Percentiles rank a stretch among this genome's conserved stretches.
Evolutionary conservation across 176 grass and related monocot genomes (phyloP).

Genomic region (Pontederia paniculata): DNA sequence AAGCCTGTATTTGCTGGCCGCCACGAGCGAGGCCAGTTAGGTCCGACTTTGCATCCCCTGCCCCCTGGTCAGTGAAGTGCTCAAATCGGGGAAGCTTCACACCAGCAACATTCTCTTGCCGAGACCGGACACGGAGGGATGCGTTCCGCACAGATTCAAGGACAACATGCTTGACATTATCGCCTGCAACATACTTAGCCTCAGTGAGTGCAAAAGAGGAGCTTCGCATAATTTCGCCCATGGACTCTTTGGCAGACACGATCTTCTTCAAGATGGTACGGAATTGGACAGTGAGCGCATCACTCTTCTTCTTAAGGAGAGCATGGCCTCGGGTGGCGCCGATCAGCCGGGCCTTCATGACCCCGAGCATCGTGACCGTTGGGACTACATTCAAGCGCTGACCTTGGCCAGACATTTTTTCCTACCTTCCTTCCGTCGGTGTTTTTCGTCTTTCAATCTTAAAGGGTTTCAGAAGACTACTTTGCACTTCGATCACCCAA

Average conservation of each 20-base stretch:
- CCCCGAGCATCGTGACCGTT: slow-evolving; percentile 61
- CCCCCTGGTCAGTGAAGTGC: slow-evolving; percentile 34
- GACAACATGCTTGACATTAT: slow-evolving; percentile 37
- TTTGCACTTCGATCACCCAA: too few relatives aligned
- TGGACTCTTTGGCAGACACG: slow-evolving; percentile 60
- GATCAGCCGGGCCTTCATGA: slow-evolving; percentile 57
- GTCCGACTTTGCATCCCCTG: slow-evolving; percentile 17
- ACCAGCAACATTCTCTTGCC: slow-evolving; percentile 73
- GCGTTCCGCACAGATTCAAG: slow-evolving; percentile 48
- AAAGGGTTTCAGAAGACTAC: too few relatives aligned
- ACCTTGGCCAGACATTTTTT: slow-evolving; percentile 37
- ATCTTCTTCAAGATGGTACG: slow-evolving; percentile 57
- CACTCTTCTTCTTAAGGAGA: slow-evolving; percentile 90
- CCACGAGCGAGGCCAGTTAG: slow-evolving; percentile 57
- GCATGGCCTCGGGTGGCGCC: slow-evolving; percentile 60
- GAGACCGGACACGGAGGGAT: slow-evolving; percentile 36
- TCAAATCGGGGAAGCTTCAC: slow-evolving; percentile 60
- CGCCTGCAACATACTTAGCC: slow-evolving; percentile 50
- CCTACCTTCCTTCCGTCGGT: neutral
- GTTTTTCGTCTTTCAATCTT: too few relatives aligned
- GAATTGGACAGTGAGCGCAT: slow-evolving; percentile 67
- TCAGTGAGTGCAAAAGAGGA: slow-evolving; percentile 67
- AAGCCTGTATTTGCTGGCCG: slow-evolving; percentile 60
- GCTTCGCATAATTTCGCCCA: slow-evolving; percentile 59
- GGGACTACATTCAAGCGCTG: slow-evolving; percentile 67